These are phyloP conservation scores for Metschnikowia peoriensis DNA, from an alignment of 805 yeast genomes.

Conservation along the genomic window DNA sequence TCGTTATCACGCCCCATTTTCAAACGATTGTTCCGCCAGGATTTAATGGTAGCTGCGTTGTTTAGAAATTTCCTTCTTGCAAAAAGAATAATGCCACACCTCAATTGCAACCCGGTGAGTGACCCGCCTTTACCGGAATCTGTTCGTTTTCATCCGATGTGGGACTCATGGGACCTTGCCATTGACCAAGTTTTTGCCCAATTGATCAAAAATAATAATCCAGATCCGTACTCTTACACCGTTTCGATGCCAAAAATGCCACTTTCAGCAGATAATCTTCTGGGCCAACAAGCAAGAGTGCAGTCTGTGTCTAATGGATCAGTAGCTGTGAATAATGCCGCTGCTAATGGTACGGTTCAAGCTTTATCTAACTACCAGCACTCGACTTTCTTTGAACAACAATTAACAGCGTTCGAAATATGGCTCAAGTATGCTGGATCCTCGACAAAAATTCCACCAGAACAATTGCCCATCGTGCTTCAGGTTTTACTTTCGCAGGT, in stretches of 20 bases:
- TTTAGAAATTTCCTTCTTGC: slow-evolving; percentile 92
- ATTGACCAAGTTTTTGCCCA: slow-evolving; percentile 89
- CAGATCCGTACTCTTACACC: slow-evolving; percentile 20
- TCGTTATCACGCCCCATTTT: slow-evolving; percentile 82
- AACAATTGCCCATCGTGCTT: slow-evolving; percentile 88
- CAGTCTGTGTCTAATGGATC: slow-evolving; percentile 6
- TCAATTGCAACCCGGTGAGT: slow-evolving; percentile 91
- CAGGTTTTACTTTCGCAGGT: slow-evolving; percentile 93
- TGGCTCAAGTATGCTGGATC: slow-evolving; percentile 90
- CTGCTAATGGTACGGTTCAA: slow-evolving; percentile 1
- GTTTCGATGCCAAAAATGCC: slow-evolving; percentile 1
- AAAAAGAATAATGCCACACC: slow-evolving; percentile 87
- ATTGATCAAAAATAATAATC: slow-evolving; percentile 46
- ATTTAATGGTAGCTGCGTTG: slow-evolving; percentile 92
- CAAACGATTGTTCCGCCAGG: slow-evolving; percentile 89
- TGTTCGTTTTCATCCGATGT: slow-evolving; percentile 80
- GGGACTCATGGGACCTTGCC: slow-evolving; percentile 98
- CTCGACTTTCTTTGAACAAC: slow-evolving; percentile 93
- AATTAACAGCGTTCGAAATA: slow-evolving; percentile 90
- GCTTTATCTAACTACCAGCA: slow-evolving; percentile 64
- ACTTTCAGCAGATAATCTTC: neutral
- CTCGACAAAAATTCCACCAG: slow-evolving; percentile 82
- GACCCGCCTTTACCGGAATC: slow-evolving; percentile 90
- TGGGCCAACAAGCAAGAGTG: neutral
- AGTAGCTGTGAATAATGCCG: slow-evolving; percentile 6